Conservation (phyloP, 108 stramenopile genomes). For the Conticribra weissflogii region DNA sequence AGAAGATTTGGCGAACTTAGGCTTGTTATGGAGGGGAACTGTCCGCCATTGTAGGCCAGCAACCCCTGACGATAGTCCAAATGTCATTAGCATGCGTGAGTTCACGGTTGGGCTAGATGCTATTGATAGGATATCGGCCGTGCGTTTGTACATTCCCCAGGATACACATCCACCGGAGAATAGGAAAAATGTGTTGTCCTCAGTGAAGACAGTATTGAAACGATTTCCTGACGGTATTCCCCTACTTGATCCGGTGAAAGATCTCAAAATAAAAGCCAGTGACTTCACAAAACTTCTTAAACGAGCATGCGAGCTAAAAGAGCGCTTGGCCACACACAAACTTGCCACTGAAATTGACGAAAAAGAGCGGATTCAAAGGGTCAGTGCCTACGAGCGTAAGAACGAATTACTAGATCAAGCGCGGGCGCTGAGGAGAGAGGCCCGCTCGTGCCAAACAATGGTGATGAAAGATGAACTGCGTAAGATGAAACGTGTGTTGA, state of each 20-base stretch:
- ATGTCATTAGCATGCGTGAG: conserved; percentile 69
- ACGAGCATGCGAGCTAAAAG: conserved; percentile 68
- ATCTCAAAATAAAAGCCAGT: conserved; percentile 81
- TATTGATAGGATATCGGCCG: conserved; percentile 84
- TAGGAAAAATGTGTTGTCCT: conserved; percentile 63
- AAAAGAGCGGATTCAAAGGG: conserved; percentile 57
- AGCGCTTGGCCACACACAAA: conserved; percentile 63
- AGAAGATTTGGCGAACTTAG: conserved; percentile 69
- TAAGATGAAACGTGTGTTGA: conserved; percentile 95
- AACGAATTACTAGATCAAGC: conserved; percentile 72
- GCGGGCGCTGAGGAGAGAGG: conserved; percentile 73
- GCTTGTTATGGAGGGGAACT: conserved; percentile 80
- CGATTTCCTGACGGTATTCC: conserved; percentile 89
- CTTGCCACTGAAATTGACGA: conserved; percentile 53
- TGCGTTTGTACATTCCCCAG: conserved; percentile 79
- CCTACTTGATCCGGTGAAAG: conserved; percentile 89
- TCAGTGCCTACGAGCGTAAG: conserved; percentile 71
- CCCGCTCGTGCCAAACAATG: conserved; percentile 78
- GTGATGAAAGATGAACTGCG: conserved; percentile 96
- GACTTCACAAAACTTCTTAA: conserved; percentile 85
- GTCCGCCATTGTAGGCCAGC: conserved; percentile 64
- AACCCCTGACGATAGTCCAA: conserved; percentile 45
- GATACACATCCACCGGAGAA: conserved; percentile 67
- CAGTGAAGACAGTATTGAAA: conserved; percentile 79
- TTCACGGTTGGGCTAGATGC: conserved; percentile 76